phyloP scores from a whole-genome alignment of 495 filamentous ascomycete species.

The Podospora pseudocomata region DNA sequence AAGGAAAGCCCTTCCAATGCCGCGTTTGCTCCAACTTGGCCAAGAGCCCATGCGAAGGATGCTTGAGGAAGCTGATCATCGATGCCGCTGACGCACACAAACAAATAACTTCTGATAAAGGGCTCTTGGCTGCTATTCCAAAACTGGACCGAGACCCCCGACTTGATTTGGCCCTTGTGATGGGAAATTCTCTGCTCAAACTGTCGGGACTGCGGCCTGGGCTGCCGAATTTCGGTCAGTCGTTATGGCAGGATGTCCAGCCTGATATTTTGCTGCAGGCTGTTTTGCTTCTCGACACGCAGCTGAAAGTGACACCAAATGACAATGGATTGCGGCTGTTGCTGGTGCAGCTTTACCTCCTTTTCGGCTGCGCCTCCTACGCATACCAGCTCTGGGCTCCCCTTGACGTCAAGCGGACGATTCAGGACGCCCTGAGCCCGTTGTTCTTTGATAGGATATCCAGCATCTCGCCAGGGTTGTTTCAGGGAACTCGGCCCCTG shows the following conservation, averaged over 20 bases:
- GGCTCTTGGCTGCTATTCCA: conserved; percentile 27
- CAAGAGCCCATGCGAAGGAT: conserved; percentile 29
- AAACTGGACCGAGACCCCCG: conserved; percentile 40
- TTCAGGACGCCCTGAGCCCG: conserved; percentile 47
- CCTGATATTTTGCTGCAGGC: conserved; percentile 43
- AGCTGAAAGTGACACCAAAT: conserved; percentile 33
- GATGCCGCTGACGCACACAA: conserved; percentile 30
- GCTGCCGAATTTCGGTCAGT: conserved; percentile 14
- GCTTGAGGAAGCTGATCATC: conserved; percentile 33
- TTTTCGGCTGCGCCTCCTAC: conserved; percentile 42
- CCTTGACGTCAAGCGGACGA: conserved; percentile 48
- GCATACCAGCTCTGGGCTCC: conserved; percentile 42
- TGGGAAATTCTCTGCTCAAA: conserved; percentile 45
- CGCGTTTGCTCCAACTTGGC: conserved; percentile 25
- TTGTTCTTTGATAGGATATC: conserved; percentile 51
- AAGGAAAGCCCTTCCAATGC: conserved; percentile 29
- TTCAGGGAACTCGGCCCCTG: conserved; percentile 31
- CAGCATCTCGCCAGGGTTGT: conserved; percentile 45
- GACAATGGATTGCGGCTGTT: conserved; percentile 42
- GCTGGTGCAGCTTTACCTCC: conserved; percentile 45
- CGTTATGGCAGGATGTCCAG: conserved; percentile 32
- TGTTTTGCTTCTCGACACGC: conserved; percentile 43
- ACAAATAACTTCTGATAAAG: conserved; percentile 26
- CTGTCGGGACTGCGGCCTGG: conserved; percentile 33
- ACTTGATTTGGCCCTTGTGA: conserved; percentile 42